Base-by-base conservation (phyloP, 306 rosid species). In the Mimosa bimucronata region DNA sequence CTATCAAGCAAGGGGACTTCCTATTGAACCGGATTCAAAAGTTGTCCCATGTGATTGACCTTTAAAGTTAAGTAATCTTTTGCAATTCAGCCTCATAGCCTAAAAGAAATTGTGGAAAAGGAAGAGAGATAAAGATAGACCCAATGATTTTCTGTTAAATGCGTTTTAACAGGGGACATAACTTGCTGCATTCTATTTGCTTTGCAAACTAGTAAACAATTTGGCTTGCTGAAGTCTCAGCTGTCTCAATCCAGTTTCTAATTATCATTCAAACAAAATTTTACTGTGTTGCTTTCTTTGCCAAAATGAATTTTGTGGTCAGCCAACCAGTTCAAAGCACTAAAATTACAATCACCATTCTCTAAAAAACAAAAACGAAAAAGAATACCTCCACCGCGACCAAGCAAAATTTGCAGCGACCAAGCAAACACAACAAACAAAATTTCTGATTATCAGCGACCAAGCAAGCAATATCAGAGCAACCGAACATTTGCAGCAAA, bases 1-100 rank as follows among this genome's bases (percentile, higher is more conserved):
- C 97, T 31, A 93, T 96, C 79, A 91, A 93, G 90, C 99, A 93
- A 85, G 98, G 99, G 21, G 99, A 96, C 83, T 91, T 96, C 91
- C 78, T 96, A 18, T 80, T 93, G 80, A 96, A 96, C 83, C 86
- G 98, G 81, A 96, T 96, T 82, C 98, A 96, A 85, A 96, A 96
- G 77, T 78, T 96, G 78, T 96, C 99, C 9, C 97, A 98, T 64
- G 99, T 93, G 44, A 93, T 93, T 37, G 98, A 93, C 87, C 91
- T 96, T 61, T 88, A 83, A 79, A 71, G 71, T 88, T 9, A 3
- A 58, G 65, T 25, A 74, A 26, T 69, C 38, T 67, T 28, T 60
- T 71, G 67, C 73, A 2, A 42, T 75, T 81, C 80, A 48, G 74
- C 42, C 31, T 19, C 37, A 38, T 67, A 67, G 62, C 29, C 46